Evolutionary conservation across 1,139 yeast species (phyloP), one percentile per base, ranked within the genome.

Genomic region (Lodderomyces metapsilosis): DNA sequence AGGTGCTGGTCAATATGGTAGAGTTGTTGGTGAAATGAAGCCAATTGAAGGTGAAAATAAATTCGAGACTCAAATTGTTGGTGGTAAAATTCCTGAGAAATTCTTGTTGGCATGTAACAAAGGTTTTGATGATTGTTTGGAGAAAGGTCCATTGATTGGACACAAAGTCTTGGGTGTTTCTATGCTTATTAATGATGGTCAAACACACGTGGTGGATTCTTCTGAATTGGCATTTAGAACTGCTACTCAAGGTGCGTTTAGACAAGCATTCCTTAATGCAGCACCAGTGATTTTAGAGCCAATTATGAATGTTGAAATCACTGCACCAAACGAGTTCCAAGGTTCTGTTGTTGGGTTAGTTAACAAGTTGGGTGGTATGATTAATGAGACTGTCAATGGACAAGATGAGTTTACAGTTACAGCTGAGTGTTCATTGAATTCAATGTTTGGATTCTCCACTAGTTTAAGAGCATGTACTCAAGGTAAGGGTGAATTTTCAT

Each of bases 1-100:
- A 66, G 99, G 99, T 78, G 95, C 98, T 52, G 99, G 99, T 71
- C 99, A 92, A 73, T 92, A 83, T 62, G 98, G 96, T 67, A 84
- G 94, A 71, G 97, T 92, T 55, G 87, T 91, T 66, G 99, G 99
- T 59, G 80, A 75, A 43, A 67, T 94, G 68, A 67, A 75, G 11
- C 84, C 92, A 37, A 61, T 78, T 38, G 84, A 77, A 42, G 82
- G 82, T 41, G 78, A 74, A 43, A 91, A 89, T 64, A 73, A 72
- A 50, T 92, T 92, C 65, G 78, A 83, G 58, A 87, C 95, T 41
- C 88, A 84, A 51, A 83, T 92, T 62, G 94, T 92, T 51, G 98
- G 98, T 54, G 99, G 99, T 59, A 88, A 88, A 73, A 91, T 92
- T 62, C 85, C 96, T 44, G 98, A 92, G 60, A 92, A 94, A 69